Evolutionary conservation across 306 rosid genomes (phyloP), one percentile per base, ranked within the genome.

Genomic region (Boehmeria nivea): DNA sequence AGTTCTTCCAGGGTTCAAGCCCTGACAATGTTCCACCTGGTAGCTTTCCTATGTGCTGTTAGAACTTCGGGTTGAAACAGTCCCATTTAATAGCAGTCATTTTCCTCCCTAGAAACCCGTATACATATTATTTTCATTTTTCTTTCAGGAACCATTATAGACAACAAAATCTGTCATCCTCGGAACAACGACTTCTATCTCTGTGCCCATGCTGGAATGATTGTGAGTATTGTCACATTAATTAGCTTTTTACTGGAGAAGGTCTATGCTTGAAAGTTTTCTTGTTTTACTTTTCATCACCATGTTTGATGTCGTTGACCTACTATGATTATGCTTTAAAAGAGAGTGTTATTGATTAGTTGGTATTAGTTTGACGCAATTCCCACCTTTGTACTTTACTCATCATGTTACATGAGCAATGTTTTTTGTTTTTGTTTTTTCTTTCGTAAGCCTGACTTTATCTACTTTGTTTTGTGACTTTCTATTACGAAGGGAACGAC

Each of bases 131-230:
- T 2, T 4, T 50, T 19, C 57, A 2, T 36, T 22, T 10, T 18
- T 67, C 60, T 46, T 57, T 22, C 71, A 93, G 99, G 99, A 25
- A 93, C 96, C 10, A 70, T 93, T 17, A 80, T 93, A n/a, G 99
- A 85, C 71, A 93, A 85, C 63, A 81, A 60, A 71, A 75, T 93
- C 33, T 93, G 99, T 42, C 99, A 93, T 68, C 96, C 96, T 0
- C 60, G 83, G 25, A 93, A 85, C 58, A 78, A 93, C 23, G 96
- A 93, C 65, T 93, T 93, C 39, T 93, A 93, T 39, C 57, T 93
- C 37, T 93, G 99, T 66, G 96, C 99, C 0, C 99, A 93, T 65
- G 95, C 94, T 8, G 99, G 99, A 66, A 87, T 87, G 99, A 93
- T 93, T 3, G 99, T 93, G 59, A 77, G 96, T 73, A 49, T 46